Percentiles rank a stretch among this genome's conserved stretches.
Conservation (phyloP, 75 land plant species). For the Pinus taeda region DNA sequence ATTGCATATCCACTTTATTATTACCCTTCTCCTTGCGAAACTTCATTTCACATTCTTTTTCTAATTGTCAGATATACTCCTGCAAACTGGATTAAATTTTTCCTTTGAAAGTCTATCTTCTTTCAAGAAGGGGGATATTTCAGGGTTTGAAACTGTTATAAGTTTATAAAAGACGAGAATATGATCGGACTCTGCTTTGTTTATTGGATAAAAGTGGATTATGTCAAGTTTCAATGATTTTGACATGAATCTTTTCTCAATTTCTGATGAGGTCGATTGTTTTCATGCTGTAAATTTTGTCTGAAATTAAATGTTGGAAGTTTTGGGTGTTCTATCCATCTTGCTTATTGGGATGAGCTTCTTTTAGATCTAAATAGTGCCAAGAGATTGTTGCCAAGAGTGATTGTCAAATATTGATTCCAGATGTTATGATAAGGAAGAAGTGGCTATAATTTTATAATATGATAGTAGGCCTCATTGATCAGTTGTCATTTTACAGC, state of each 20-base stretch:
- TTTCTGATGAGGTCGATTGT: not conserved
- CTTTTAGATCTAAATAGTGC: not conserved
- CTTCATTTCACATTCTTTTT: not conserved
- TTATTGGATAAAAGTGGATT: not conserved
- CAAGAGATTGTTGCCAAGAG: not conserved
- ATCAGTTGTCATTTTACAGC: not conserved
- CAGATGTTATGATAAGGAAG: not conserved
- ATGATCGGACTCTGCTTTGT: slow-evolving; percentile 3
- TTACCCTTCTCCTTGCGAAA: not conserved
- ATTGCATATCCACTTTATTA: not conserved
- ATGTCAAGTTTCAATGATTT: not conserved
- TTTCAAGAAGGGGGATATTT: not conserved
- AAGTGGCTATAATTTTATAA: not conserved
- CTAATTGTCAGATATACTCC: not conserved
- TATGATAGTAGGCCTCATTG: not conserved
- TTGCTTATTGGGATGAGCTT: not conserved
- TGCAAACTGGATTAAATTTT: not conserved
- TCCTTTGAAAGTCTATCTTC: not conserved
- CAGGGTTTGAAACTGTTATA: not conserved
- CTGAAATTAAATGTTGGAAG: not conserved
- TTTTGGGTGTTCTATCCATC: not conserved
- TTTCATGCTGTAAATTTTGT: not conserved
- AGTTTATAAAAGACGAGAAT: not conserved
- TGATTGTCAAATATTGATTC: not conserved
- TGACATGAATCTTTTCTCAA: not conserved